Evolutionary conservation across 257 asterid species (phyloP).

Genomic region (Misopates orontium): DNA sequence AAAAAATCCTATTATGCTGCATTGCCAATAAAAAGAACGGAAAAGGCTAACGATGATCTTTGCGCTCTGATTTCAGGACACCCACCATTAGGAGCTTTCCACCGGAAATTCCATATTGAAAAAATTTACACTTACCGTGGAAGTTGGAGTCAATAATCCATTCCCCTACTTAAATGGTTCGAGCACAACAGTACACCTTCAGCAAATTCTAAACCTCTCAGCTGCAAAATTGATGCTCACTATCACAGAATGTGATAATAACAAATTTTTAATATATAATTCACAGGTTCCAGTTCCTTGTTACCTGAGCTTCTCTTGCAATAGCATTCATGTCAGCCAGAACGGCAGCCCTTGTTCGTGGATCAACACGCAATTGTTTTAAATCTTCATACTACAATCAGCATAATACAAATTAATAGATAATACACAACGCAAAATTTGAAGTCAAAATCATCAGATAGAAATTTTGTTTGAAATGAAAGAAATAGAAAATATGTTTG

Average conservation of each 20-base stretch:
- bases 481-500: background rate
- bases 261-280: background rate
- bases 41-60: too few species aligned
- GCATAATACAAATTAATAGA: background rate
- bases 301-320: slow-evolving; percentile 94
- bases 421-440: background rate
- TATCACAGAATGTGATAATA: background rate
- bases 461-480: background rate
- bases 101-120: background rate
- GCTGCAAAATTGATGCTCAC: slow-evolving; percentile 38
- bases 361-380: slow-evolving; percentile 71
- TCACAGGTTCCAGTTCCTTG: background rate
- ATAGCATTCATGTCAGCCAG: slow-evolving; percentile 87
- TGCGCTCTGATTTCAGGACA: too few species aligned
- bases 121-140: slow-evolving; percentile 54
- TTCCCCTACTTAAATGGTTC: slow-evolving; percentile 89
- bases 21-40: background rate
- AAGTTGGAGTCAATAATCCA: slow-evolving; percentile 88
- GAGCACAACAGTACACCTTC: slow-evolving; percentile 72
- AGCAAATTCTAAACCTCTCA: slow-evolving; percentile 88
- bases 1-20: background rate
- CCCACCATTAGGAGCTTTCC: too few species aligned
- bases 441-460: background rate
- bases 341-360: slow-evolving; percentile 86
- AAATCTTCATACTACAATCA: slow-evolving; percentile 62